Percentiles rank a stretch among this genome's conserved stretches.
Conservation (phyloP, 495 filamentous ascomycete species). For the Geopyxis carbonaria region DNA sequence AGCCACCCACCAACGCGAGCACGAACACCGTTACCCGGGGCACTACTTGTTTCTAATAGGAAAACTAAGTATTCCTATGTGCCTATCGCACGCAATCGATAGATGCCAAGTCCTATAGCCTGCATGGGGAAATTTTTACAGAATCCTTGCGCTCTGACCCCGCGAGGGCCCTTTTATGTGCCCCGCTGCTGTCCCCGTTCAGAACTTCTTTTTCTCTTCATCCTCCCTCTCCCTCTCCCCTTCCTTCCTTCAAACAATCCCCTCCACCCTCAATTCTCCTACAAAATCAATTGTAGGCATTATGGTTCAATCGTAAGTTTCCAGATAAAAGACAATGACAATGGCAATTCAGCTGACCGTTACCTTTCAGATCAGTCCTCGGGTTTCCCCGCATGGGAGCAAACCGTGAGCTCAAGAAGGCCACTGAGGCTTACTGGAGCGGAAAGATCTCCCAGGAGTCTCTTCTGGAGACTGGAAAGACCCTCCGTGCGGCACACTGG, state of each 20-base stretch:
- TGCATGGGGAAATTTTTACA: no score
- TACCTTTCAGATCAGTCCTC: slow-evolving; percentile 39
- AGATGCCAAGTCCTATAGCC: no score
- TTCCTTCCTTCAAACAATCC: slow-evolving; percentile 4
- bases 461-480: slow-evolving; percentile 83
- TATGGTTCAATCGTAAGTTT: slow-evolving; percentile 25
- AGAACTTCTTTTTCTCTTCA: slow-evolving; percentile 5
- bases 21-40: neutral
- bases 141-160: no score
- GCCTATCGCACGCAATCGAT: no score
- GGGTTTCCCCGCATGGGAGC: slow-evolving; percentile 91
- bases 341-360: neutral
- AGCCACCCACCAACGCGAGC: neutral
- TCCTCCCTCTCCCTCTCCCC: slow-evolving; percentile 7
- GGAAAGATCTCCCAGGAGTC: slow-evolving; percentile 80
- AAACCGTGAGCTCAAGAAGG: slow-evolving; percentile 99
- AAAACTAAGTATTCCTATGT: no score
- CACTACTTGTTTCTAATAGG: no score
- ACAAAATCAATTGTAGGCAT: slow-evolving; percentile 4
- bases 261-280: slow-evolving; percentile 7
- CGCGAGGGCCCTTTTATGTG: no score
- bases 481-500: slow-evolving; percentile 91
- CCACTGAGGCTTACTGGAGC: slow-evolving; percentile 92
- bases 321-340: neutral
- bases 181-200: slow-evolving; percentile 6